phyloP scores from a whole-genome alignment of 2,329 filamentous ascomycete species.

The Aspergillus persii region DNA sequence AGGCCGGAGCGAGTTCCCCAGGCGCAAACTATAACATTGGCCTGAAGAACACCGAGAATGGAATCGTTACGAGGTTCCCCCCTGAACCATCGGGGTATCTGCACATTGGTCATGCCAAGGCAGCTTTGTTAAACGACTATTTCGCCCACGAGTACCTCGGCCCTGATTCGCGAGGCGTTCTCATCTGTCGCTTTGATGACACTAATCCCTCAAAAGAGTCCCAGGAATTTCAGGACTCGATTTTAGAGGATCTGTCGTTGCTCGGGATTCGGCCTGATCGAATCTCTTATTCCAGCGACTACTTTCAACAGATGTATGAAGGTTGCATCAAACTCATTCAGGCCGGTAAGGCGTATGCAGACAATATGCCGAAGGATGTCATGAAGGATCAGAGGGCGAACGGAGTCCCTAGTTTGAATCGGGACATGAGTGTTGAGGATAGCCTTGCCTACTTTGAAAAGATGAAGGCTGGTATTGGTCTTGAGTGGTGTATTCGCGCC shows the following conservation, averaged over 20 bases:
- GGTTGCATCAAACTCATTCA: conserved; percentile 80
- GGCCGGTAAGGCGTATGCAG: conserved; percentile 84
- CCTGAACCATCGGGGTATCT: conserved; percentile 95
- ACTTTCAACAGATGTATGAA: conserved; percentile 90
- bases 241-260: conserved; percentile 74
- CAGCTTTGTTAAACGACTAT: conserved; percentile 89
- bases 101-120: conserved; percentile 94
- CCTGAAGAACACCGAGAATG: conserved; percentile 77
- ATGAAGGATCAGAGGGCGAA: conserved; percentile 84
- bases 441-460: conserved; percentile 82
- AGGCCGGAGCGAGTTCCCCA: conserved; percentile 65
- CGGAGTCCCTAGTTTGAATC: conserved; percentile 75
- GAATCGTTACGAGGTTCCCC: conserved; percentile 89
- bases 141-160: conserved; percentile 94
- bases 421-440: conserved; percentile 76
- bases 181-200: conserved; percentile 82
- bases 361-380: conserved; percentile 85
- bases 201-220: conserved; percentile 98
- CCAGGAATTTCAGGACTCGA: conserved; percentile 66
- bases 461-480: conserved; percentile 84
- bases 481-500: conserved; percentile 86
- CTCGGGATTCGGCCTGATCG: conserved; percentile 89
- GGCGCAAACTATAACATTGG: conserved; percentile 84
- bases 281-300: conserved; percentile 91
- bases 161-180: conserved; percentile 42